Conservation (phyloP, 2,329 filamentous ascomycete genomes). For the Cylindrodendrum hubeiense region DNA sequence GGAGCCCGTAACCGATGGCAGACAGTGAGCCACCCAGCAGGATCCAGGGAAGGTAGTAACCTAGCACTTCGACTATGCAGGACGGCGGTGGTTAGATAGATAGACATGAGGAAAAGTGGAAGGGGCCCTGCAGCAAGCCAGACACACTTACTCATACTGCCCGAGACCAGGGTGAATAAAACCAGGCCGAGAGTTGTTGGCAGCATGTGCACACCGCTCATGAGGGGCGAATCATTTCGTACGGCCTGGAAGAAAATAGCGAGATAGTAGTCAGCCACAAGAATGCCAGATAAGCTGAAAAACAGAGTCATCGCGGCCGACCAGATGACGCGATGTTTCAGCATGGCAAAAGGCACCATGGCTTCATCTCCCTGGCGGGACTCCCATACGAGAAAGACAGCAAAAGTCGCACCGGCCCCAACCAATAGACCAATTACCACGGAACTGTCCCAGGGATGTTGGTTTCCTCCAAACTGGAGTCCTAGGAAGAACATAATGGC, state of each 20-base stretch:
- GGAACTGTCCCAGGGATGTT: slow-evolving; percentile 49
- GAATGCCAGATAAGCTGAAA: no score
- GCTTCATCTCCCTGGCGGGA: no score
- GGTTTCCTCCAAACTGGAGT: slow-evolving; percentile 57
- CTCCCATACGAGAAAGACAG: no score
- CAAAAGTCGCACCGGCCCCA: no score
- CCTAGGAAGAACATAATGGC: slow-evolving; percentile 58
- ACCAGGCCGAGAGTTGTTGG: slow-evolving; percentile 38
- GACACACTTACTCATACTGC: no score
- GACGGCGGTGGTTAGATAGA: neutral
- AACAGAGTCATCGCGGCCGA: no score
- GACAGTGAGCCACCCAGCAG: neutral
- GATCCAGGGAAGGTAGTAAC: slow-evolving; percentile 20
- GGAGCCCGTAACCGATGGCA: slow-evolving; percentile 13
- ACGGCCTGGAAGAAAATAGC: slow-evolving; percentile 64
- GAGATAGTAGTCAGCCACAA: no score
- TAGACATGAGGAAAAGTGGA: neutral
- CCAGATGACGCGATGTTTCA: no score
- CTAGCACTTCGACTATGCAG: slow-evolving; percentile 5
- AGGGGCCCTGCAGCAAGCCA: no score
- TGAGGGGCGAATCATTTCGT: slow-evolving; percentile 45
- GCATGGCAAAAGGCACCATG: no score
- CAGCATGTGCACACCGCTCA: slow-evolving; percentile 47
- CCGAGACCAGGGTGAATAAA: slow-evolving; percentile 39
- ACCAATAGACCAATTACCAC: slow-evolving; percentile 56